Conservation (phyloP, 2,329 filamentous ascomycete species). For the Pseudogymnoascus sp. region DNA sequence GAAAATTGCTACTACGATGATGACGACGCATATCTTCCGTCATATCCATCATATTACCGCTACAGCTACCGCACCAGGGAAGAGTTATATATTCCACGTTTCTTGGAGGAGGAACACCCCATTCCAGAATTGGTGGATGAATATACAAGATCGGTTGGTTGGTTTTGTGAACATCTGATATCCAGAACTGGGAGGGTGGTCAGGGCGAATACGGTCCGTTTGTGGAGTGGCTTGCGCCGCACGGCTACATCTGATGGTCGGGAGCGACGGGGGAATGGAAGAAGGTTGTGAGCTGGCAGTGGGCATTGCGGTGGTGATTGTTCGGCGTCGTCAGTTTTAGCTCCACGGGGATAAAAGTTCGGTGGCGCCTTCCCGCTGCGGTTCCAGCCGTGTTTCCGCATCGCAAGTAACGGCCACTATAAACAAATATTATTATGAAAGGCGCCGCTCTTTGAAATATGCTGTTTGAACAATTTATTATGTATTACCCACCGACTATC, state of each 20-base stretch:
- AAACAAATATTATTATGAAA: background rate
- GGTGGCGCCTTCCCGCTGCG: background rate
- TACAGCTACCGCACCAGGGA: background rate
- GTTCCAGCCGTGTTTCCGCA: background rate
- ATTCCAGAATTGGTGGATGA: background rate
- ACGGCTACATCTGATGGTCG: background rate
- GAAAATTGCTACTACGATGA: background rate
- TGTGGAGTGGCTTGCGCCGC: background rate
- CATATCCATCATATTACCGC: background rate
- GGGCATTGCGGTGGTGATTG: background rate
- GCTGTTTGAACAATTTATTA: background rate
- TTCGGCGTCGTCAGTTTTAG: background rate
- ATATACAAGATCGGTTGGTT: background rate
- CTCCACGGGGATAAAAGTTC: background rate
- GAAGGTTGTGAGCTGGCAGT: background rate
- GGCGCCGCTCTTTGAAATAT: background rate
- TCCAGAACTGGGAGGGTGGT: background rate
- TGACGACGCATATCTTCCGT: background rate
- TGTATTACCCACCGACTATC: background rate
- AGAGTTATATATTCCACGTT: background rate
- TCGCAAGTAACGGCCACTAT: background rate
- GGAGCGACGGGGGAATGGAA: background rate
- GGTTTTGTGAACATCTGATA: background rate
- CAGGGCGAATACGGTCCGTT: background rate
- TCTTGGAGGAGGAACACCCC: background rate